Percentiles rank a stretch among this genome's conserved stretches.
Conservation (phyloP, 352 stramenopile genomes). For the Globisporangium canariense region DNA sequence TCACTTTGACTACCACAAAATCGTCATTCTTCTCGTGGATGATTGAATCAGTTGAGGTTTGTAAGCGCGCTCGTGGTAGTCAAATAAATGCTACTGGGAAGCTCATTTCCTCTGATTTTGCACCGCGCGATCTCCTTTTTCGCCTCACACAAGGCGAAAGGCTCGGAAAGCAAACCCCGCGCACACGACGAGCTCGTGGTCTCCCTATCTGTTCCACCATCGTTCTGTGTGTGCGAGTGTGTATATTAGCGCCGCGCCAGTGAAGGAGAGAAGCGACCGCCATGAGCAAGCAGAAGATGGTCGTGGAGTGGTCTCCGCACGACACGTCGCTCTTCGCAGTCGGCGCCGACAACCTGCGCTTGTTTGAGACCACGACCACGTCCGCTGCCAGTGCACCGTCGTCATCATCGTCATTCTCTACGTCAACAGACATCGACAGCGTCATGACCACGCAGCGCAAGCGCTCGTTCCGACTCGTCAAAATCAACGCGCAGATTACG, state of each 20-base stretch:
- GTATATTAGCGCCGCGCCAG: not conserved
- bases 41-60: too few relatives aligned
- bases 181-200: not conserved
- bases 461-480: slow-evolving; percentile 76
- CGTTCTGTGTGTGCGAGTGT: not conserved
- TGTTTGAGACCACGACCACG: slow-evolving; percentile 65
- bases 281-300: slow-evolving; percentile 69
- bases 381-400: slow-evolving; percentile 4
- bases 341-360: slow-evolving; percentile 72
- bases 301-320: slow-evolving; percentile 84
- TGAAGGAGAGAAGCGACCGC: not conserved
- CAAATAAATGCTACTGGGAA: not conserved
- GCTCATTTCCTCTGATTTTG: not conserved
- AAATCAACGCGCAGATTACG: slow-evolving; percentile 70
- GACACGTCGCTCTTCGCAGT: slow-evolving; percentile 82
- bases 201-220: too few relatives aligned
- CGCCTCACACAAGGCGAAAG: slow-evolving; percentile 1
- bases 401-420: not conserved
- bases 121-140: not conserved
- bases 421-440: not conserved
- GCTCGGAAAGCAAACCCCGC: not conserved
- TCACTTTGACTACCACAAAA: not conserved
- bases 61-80: not conserved
- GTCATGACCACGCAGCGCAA: slow-evolving; percentile 71
- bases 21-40: not conserved